Conservation (phyloP, 1,139 yeast genomes). For the Diutina sp. region DNA sequence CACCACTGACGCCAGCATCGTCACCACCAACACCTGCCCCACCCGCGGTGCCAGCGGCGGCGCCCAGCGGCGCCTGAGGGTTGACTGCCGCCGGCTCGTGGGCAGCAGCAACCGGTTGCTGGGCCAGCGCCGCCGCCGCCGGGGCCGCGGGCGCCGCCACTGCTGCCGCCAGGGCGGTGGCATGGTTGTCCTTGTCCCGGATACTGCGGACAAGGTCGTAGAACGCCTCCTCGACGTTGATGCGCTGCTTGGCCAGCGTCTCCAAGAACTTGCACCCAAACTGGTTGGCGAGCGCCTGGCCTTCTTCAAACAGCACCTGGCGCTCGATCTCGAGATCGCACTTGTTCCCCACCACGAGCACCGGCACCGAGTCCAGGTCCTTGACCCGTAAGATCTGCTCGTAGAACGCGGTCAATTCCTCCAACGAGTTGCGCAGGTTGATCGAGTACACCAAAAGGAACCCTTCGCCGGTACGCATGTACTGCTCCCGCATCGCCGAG, state of each 20-base stretch:
- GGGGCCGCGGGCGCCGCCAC: slow-evolving; percentile 4
- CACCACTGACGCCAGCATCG: too few species aligned
- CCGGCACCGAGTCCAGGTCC: slow-evolving; percentile 62
- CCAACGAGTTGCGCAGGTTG: slow-evolving; percentile 66
- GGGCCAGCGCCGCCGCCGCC: slow-evolving; percentile 4
- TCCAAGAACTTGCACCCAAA: slow-evolving; percentile 78
- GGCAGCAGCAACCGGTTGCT: background rate
- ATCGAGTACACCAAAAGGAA: slow-evolving; percentile 76
- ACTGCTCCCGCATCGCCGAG: slow-evolving; percentile 87
- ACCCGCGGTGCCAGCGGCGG: background rate
- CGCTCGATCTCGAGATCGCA: slow-evolving; percentile 71
- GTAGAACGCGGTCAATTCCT: slow-evolving; percentile 65
- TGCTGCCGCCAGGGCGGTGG: slow-evolving; percentile 7
- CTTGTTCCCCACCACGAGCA: slow-evolving; percentile 66
- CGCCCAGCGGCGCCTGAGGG: background rate
- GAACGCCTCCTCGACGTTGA: slow-evolving; percentile 90
- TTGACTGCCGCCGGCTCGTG: background rate
- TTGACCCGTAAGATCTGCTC: slow-evolving; percentile 83
- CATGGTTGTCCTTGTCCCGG: slow-evolving; percentile 23
- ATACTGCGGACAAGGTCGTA: slow-evolving; percentile 60
- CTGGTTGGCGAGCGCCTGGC: slow-evolving; percentile 60
- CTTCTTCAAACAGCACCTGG: slow-evolving; percentile 73
- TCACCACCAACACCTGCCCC: too few species aligned
- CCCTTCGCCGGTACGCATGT: slow-evolving; percentile 92
- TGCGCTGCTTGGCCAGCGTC: slow-evolving; percentile 86